Evolutionary conservation across 176 grass and related monocot genomes (phyloP), one percentile per base, ranked within the genome.

Genomic region (Chloris gayana): DNA sequence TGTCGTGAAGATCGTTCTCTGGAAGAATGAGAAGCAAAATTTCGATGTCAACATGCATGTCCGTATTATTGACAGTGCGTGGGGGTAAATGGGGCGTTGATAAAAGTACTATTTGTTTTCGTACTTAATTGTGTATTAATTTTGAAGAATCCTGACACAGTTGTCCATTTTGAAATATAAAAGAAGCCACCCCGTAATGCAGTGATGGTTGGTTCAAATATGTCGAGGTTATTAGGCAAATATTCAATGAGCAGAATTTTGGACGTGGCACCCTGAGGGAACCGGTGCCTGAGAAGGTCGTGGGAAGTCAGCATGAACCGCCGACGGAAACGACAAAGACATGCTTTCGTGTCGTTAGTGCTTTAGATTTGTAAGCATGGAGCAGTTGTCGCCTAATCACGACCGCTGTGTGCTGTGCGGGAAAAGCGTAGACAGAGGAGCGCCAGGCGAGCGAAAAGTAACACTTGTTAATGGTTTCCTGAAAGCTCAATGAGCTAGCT

Each of bases 311-410:
- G 61, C 37, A 61, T 14, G 49, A 37, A 68, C 12, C 19, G 38
- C 51, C 9, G 69, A 33, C 17, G 75, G 18, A 69, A 79, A 88
- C 75, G 81, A 84, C 75, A 73, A 27, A 25, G 39, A 22, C 63
- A 80, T 88, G 75, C 75, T 88, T 62, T 30, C 62, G 19, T 80
- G 86, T 88, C 69, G 60, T 84, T 83, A 67, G 46, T 31, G 74
- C 10, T 64, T 42, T 67, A 74, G 21, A 72, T 50, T 57, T 57
- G 10, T 35, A 72, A 30, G 44, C 34, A 46, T 76, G 44, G 15
- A 51, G 60, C 25, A 64, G 42, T 13, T 14, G 83, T 70, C 58
- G 53, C 53, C 51, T 70, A 84, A 61, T 61, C 66, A 70, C 73
- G 54, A 61, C 64, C 42, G 41, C 19, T 33, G 37, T 10, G 0